Evolutionary conservation across 169 alveolate genomes (phyloP).

Genomic region (Plasmodium falciparum): DNA sequence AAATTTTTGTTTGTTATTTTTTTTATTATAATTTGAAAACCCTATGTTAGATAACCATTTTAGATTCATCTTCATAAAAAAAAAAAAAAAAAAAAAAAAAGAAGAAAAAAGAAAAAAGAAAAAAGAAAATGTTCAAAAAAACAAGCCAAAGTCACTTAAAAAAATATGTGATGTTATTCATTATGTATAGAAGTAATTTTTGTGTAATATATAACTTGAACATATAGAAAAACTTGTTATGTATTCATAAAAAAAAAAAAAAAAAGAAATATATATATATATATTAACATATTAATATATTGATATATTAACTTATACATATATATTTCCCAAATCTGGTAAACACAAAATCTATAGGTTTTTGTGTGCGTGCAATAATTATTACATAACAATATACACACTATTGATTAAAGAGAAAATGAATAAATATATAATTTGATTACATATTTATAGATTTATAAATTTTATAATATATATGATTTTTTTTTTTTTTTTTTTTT

Average conservation of each 20-base stretch:
- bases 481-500: slow-evolving; percentile 21
- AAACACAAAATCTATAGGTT: neutral
- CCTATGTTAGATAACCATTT: slow-evolving; percentile 57
- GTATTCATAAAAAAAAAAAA: neutral
- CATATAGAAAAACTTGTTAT: neutral
- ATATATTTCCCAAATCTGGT: neutral
- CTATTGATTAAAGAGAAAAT: neutral
- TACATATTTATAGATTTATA: neutral
- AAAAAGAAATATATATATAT: neutral
- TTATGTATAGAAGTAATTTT: slow-evolving; percentile 2
- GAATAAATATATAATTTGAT: neutral
- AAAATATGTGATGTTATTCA: slow-evolving; percentile 4
- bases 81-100: neutral
- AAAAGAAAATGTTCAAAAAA: slow-evolving; percentile 7
- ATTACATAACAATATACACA: slow-evolving; percentile 7
- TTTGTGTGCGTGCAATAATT: slow-evolving; percentile 13
- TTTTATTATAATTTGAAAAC: slow-evolving; percentile 29
- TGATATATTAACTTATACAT: neutral
- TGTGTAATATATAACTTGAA: slow-evolving; percentile 22
- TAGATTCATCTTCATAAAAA: slow-evolving; percentile 49
- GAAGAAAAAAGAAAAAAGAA: neutral
- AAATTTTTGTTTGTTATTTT: slow-evolving; percentile 53
- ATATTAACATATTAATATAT: slow-evolving; percentile 7
- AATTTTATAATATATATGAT: neutral
- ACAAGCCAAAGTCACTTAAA: neutral